Conservation (phyloP, 768 basidiomycete genomes). For the Russula emetica region DNA sequence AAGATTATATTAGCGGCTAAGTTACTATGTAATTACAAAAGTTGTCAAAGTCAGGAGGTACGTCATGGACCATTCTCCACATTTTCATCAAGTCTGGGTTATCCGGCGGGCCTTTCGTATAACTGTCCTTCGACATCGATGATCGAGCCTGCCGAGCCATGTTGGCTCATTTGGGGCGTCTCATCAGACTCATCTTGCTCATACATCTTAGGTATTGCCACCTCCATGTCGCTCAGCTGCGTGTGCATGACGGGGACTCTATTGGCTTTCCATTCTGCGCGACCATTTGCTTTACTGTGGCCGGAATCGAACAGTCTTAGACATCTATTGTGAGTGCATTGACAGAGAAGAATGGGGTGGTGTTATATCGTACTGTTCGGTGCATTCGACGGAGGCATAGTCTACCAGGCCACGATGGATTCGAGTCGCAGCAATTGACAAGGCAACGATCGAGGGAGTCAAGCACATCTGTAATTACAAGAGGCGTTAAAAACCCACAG, state of each 20-base stretch:
- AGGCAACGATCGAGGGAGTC: not conserved
- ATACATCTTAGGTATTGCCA: not conserved
- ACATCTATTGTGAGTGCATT: not conserved
- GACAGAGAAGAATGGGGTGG: not conserved
- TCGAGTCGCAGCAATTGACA: slow-evolving; percentile 1
- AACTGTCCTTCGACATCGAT: not conserved
- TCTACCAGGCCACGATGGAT: not conserved
- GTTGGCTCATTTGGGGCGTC: not conserved
- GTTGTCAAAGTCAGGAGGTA: too few relatives aligned
- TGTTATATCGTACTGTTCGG: not conserved
- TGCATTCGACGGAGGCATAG: too few relatives aligned
- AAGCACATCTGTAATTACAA: not conserved
- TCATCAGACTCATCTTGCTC: not conserved
- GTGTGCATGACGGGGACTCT: not conserved
- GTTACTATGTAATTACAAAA: too few relatives aligned
- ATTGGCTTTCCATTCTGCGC: not conserved
- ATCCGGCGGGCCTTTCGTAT: not conserved
- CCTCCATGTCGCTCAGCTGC: not conserved
- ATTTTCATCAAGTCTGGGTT: not conserved
- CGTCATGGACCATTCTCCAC: too few relatives aligned
- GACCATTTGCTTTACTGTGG: not conserved
- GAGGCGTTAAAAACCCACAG: not conserved
- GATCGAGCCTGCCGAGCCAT: not conserved
- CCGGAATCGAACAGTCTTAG: not conserved
- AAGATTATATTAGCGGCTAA: too few relatives aligned